Base-by-base conservation (phyloP, 2,329 filamentous ascomycete species). In the Pseudopyrenochaeta lycopersici region DNA sequence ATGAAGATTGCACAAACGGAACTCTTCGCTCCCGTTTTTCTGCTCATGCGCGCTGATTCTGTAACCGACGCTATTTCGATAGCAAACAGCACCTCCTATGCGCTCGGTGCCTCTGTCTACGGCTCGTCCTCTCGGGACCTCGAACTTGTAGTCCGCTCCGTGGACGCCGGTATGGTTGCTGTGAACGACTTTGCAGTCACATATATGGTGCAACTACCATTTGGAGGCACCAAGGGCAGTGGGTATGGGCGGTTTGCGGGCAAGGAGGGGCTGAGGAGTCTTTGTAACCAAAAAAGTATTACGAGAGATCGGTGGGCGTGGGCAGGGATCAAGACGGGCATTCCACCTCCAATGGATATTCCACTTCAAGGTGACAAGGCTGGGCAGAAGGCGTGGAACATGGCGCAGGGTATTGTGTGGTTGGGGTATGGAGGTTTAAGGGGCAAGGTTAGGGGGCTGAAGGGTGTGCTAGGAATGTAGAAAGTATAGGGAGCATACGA, bases 131-230 rank as follows among this genome's bases (percentile, higher is more conserved):
- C 88, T 54, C 82, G 85, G 51, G 80, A 81, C 1, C 80, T 97
- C 1, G 76, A 83, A 14, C 79, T 79, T 14, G 86, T 96, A 23
- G 86, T 94, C 1, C 77, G 77, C 17, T 85, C 86, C 20, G 82
- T 97, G 46, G 86, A 89, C 58, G 88, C 90, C 0, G 95, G 95
- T 39, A 97, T 97, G 90, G 91, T 98, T 0, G 88, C 92, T 20
- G 86, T 99, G 64, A 99, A 99, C 74, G 95, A 99, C 78, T 99
- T 99, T 70, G 95, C 89, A 17, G 89, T 88, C 23, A 97, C 88
- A 76, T 99, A 99, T 72, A 92, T 94, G 46, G 93, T 96, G 7
- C 92, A 97, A 77, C 79, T 99, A 33, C 95, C 95, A 0, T 99
- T 99, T 76, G 95, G 95, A 32, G 95, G 93, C 48, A 87, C 91